These are phyloP conservation scores for Rubroshorea leprosula DNA, from an alignment of 345 rosid genomes.

Conservation along the genomic window DNA sequence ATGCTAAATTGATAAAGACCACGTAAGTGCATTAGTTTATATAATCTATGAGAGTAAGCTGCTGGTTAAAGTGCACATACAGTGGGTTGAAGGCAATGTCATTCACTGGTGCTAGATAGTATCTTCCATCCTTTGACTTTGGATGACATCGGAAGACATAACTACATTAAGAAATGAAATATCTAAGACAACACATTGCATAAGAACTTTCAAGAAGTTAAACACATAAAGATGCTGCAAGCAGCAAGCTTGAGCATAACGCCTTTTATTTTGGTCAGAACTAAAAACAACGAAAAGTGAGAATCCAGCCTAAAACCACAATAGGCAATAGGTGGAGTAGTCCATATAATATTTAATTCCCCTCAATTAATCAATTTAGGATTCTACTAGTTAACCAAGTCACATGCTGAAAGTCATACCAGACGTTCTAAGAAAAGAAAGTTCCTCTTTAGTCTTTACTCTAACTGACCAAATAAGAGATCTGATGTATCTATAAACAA, in stretches of 20 bases:
- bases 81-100: conserved; percentile 57
- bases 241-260: too few species aligned
- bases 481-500: background rate
- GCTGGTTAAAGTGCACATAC: conserved; percentile 34
- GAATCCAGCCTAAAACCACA: too few species aligned
- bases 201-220: background rate
- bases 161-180: conserved; percentile 27
- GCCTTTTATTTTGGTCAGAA: too few species aligned
- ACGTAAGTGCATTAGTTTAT: conserved; percentile 1
- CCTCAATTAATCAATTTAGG: too few species aligned
- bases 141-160: conserved; percentile 78
- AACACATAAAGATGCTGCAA: too few species aligned
- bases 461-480: background rate
- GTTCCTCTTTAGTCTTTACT: background rate
- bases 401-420: too few species aligned
- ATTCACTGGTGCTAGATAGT: conserved; percentile 54
- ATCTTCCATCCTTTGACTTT: conserved; percentile 52
- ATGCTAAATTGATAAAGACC: conserved; percentile 31
- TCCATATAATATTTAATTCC: too few species aligned
- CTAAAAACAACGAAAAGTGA: too few species aligned
- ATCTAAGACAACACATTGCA: too few species aligned
- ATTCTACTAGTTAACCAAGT: too few species aligned
- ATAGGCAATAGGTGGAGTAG: too few species aligned
- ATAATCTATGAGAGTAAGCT: conserved; percentile 9
- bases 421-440: background rate